phyloP scores from a whole-genome alignment of 306 rosid species.

The Fagus crenata region DNA sequence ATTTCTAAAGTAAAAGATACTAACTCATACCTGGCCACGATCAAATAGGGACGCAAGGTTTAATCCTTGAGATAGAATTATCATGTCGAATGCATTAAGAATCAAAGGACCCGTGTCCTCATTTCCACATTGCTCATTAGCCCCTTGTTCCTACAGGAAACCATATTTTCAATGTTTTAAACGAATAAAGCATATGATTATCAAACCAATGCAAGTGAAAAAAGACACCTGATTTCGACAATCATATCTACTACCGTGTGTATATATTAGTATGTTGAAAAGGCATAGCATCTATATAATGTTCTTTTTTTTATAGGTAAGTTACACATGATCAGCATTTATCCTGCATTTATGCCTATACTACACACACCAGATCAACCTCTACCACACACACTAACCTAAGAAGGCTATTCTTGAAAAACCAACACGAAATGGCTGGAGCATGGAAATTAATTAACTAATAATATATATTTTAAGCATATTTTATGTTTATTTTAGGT shows the following conservation, averaged over 20 bases:
- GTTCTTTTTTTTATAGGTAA: too few species aligned
- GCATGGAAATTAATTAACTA: too few species aligned
- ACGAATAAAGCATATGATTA: slow-evolving; percentile 19
- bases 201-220: background rate
- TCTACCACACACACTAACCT: background rate
- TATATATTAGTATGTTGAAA: background rate
- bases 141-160: slow-evolving; percentile 54
- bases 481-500: too few species aligned
- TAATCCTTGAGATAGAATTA: slow-evolving; percentile 84
- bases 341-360: background rate
- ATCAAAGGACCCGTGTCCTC: slow-evolving; percentile 70
- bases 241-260: background rate
- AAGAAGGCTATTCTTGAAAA: background rate
- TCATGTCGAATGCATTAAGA: slow-evolving; percentile 87
- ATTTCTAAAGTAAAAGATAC: background rate
- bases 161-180: slow-evolving; percentile 20
- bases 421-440: too few species aligned
- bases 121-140: slow-evolving; percentile 43
- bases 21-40: slow-evolving; percentile 61
- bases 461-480: too few species aligned
- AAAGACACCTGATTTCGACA: slow-evolving; percentile 5
- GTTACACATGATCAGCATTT: background rate
- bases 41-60: slow-evolving; percentile 81
- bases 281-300: background rate
- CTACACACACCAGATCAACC: background rate